phyloP scores from a whole-genome alignment of 116 monocot species.

The Iris pallida region DNA sequence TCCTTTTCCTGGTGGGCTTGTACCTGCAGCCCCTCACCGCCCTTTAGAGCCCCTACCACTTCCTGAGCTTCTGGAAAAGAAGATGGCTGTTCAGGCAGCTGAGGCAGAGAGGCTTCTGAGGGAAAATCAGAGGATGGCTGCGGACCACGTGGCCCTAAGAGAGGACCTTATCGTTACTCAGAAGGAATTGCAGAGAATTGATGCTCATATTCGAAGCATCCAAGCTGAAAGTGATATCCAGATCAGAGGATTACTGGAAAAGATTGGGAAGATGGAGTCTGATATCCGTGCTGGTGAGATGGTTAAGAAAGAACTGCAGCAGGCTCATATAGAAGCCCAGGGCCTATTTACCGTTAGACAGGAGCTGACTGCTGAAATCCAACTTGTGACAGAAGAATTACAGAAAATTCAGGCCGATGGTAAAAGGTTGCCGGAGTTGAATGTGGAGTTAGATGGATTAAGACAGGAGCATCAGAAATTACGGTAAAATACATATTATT shows the following conservation, averaged over 20 bases:
- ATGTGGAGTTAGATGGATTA: conserved; percentile 56
- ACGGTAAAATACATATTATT: conserved; percentile 38
- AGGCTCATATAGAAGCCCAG: conserved; percentile 65
- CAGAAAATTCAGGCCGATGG: conserved; percentile 30
- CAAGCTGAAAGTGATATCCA: conserved; percentile 56
- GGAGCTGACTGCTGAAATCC: conserved; percentile 49
- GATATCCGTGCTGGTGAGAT: conserved; percentile 57
- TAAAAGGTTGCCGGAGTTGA: conserved; percentile 55
- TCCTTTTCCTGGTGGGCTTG: conserved; percentile 31
- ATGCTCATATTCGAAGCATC: conserved; percentile 39
- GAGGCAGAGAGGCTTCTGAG: conserved; percentile 60
- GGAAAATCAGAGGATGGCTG: conserved; percentile 74
- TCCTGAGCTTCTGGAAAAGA: conserved; percentile 55
- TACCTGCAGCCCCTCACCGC: conserved; percentile 3
- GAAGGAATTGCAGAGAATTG: conserved; percentile 58
- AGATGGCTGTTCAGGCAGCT: conserved; percentile 48
- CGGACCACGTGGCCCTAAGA: conserved; percentile 57
- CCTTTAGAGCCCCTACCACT: conserved; percentile 40
- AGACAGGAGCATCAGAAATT: conserved; percentile 77
- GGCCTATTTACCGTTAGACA: conserved; percentile 43
- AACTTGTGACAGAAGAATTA: conserved; percentile 46
- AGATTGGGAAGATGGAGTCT: conserved; percentile 56
- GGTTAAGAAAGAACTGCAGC: conserved; percentile 62
- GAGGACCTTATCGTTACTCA: conserved; percentile 57
- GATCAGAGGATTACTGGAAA: conserved; percentile 59